phyloP scores from a whole-genome alignment of 345 rosid genomes.

The Syzygium aromaticum region DNA sequence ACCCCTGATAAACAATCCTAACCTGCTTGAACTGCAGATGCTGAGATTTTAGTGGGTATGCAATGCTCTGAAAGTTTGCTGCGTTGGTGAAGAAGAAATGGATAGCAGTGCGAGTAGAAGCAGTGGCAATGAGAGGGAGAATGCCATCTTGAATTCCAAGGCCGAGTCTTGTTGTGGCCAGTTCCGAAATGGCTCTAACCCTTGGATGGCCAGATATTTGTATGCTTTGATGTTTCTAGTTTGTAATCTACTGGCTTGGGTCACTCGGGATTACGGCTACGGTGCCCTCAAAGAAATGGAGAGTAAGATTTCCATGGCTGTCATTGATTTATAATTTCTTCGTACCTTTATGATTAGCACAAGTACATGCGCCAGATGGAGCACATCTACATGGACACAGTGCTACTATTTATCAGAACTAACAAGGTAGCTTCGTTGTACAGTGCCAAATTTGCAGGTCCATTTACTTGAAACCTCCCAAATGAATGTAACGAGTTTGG shows the following conservation, averaged over 20 bases:
- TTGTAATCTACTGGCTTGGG: constrained; percentile 86
- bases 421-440: neutral
- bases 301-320: constrained; percentile 36
- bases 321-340: neutral
- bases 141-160: constrained; percentile 20
- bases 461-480: neutral
- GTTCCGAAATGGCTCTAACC: constrained; percentile 71
- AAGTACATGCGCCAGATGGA: neutral
- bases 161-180: constrained; percentile 70
- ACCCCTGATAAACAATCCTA: neutral
- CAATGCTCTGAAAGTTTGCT: neutral
- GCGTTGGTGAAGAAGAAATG: constrained; percentile 1
- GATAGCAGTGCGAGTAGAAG: constrained; percentile 16
- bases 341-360: neutral
- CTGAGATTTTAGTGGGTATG: neutral
- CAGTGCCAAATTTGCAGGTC: neutral
- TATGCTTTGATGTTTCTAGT: constrained; percentile 70
- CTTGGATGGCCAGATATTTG: constrained; percentile 94
- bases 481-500: neutral
- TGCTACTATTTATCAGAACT: neutral
- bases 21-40: neutral
- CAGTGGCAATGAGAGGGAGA: constrained; percentile 16
- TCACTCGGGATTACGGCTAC: constrained; percentile 71
- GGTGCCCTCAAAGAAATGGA: constrained; percentile 54
- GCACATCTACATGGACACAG: neutral